phyloP scores from a whole-genome alignment of 768 basidiomycete genomes.

The Lentinula boryana region DNA sequence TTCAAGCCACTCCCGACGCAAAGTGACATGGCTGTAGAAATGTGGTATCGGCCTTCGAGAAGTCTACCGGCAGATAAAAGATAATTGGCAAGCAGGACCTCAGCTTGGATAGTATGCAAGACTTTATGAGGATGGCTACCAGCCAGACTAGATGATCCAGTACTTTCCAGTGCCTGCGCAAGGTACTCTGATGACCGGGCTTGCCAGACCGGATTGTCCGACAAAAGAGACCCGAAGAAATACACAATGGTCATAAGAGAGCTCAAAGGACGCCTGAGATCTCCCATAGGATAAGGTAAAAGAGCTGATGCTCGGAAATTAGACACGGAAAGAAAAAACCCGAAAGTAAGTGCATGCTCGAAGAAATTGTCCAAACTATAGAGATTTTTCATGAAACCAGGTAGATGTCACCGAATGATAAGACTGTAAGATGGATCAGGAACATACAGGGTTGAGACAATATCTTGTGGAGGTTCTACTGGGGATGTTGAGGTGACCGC shows the following conservation, averaged over 20 bases:
- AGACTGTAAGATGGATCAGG: not conserved
- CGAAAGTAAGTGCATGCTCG: slow-evolving; percentile 42
- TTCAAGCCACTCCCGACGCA: slow-evolving; percentile 31
- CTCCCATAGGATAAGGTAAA: slow-evolving; percentile 22
- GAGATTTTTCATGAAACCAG: not conserved
- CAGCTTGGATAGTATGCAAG: slow-evolving; percentile 46
- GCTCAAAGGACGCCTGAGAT: slow-evolving; percentile 29
- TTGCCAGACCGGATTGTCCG: slow-evolving; percentile 20
- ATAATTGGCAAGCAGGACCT: slow-evolving; percentile 50
- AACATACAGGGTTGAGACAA: slow-evolving; percentile 26
- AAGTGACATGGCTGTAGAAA: slow-evolving; percentile 30
- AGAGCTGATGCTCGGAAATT: slow-evolving; percentile 38
- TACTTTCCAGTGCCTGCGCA: slow-evolving; percentile 33
- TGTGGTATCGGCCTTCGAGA: slow-evolving; percentile 39
- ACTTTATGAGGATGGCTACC: slow-evolving; percentile 32
- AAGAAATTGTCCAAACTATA: slow-evolving; percentile 34
- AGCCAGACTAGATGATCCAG: slow-evolving; percentile 27
- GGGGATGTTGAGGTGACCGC: not conserved
- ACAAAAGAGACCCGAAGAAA: slow-evolving; percentile 31
- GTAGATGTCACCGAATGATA: not conserved
- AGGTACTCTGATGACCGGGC: slow-evolving; percentile 25
- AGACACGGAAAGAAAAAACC: slow-evolving; percentile 48
- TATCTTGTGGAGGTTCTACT: slow-evolving; percentile 24
- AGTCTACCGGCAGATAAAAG: slow-evolving; percentile 46
- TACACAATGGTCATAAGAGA: slow-evolving; percentile 33